Evolutionary conservation across 257 asterid genomes (phyloP).

Genomic region (Vinca minor): DNA sequence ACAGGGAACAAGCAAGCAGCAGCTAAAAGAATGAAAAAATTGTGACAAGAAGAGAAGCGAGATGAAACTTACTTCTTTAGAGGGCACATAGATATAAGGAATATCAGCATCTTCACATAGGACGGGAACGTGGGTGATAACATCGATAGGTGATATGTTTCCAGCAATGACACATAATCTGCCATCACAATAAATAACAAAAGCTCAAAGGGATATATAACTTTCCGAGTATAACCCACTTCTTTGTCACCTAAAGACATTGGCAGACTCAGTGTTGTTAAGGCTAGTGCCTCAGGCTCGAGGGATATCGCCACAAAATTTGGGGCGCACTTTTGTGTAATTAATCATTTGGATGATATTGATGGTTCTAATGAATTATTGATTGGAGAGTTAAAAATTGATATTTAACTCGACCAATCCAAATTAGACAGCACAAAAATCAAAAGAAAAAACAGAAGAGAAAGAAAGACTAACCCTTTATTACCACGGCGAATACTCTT

Average conservation of each 20-base stretch:
- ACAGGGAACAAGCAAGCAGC: background rate
- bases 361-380: too few species aligned
- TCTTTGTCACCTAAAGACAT: too few species aligned
- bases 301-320: too few species aligned
- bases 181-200: constrained; percentile 19
- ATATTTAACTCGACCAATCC: too few species aligned
- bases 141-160: constrained; percentile 86
- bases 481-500: constrained; percentile 91
- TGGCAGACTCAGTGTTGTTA: too few species aligned
- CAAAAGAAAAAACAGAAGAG: background rate
- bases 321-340: too few species aligned
- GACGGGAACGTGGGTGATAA: constrained; percentile 84
- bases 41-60: background rate
- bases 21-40: background rate
- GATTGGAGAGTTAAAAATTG: too few species aligned
- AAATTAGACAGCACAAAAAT: too few species aligned
- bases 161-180: constrained; percentile 90
- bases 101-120: constrained; percentile 77
- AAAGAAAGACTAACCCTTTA: constrained; percentile 48
- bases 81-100: constrained; percentile 68
- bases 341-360: too few species aligned
- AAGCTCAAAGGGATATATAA: too few species aligned
- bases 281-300: too few species aligned
- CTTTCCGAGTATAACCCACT: background rate
- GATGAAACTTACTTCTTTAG: constrained; percentile 68